phyloP scores from a whole-genome alignment of 768 basidiomycete genomes.

The Trametes punicea region DNA sequence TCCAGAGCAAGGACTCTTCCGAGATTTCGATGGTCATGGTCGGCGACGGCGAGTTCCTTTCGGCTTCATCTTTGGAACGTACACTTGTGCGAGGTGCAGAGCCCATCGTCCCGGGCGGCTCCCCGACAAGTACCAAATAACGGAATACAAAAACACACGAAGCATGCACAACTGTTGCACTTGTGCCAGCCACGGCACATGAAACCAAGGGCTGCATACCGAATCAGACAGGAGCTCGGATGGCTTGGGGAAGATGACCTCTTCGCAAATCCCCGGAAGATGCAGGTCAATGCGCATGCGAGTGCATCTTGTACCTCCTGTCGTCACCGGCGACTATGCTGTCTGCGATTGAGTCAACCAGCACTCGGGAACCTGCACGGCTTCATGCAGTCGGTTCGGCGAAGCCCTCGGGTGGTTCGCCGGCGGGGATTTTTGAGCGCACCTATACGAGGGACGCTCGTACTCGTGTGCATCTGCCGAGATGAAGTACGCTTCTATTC shows the following conservation, averaged over 20 bases:
- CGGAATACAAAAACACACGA: constrained; percentile 3
- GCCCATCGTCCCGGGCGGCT: background rate
- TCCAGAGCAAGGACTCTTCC: background rate
- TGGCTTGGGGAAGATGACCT: no score
- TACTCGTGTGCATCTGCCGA: background rate
- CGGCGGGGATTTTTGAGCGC: constrained; percentile 2
- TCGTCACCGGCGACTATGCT: background rate
- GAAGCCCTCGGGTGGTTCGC: background rate
- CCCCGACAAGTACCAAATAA: background rate
- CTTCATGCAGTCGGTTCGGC: background rate
- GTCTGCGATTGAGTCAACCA: constrained; percentile 1
- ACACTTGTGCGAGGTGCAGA: background rate
- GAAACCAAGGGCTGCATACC: background rate
- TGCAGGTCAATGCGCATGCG: no score
- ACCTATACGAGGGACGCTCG: background rate
- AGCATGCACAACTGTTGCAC: background rate
- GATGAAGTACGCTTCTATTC: background rate
- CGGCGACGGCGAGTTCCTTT: background rate
- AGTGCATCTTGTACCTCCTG: background rate
- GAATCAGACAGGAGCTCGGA: no score
- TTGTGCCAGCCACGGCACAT: background rate
- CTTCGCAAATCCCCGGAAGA: no score
- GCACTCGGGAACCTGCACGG: background rate
- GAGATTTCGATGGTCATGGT: background rate
- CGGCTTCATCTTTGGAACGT: constrained; percentile 1